Conservation (phyloP, 148 eudicot species). For the Gaultheria prostrata region DNA sequence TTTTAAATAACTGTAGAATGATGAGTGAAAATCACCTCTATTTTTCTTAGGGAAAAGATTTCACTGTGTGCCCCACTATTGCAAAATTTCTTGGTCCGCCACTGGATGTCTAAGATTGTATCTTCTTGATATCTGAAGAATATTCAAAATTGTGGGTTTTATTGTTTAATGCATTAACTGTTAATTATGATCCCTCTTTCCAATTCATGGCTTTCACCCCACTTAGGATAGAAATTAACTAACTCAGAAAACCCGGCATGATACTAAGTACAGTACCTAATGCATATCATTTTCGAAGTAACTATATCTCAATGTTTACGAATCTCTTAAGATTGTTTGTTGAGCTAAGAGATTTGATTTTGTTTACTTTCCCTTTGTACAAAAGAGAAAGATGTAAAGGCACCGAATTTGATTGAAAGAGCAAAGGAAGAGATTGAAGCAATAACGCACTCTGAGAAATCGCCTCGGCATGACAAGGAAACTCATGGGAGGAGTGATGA, state of each 20-base stretch:
- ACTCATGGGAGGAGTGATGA: constrained; percentile 82
- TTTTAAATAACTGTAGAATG: too few relatives aligned
- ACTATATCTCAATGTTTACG: not conserved
- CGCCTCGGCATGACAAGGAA: constrained; percentile 63
- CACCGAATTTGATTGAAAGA: constrained; percentile 39
- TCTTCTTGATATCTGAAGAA: not conserved
- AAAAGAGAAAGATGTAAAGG: constrained; percentile 46
- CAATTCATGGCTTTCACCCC: not conserved
- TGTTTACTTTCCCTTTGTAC: not conserved
- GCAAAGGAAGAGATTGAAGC: constrained; percentile 44
- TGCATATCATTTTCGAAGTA: not conserved
- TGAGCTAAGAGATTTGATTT: not conserved
- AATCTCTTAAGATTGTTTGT: not conserved
- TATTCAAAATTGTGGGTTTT: not conserved
- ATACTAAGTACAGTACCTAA: not conserved
- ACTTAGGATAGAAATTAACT: not conserved
- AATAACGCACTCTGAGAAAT: constrained; percentile 26
- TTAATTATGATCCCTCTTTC: not conserved
- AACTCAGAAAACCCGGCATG: not conserved
- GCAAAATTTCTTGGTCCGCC: too few relatives aligned
- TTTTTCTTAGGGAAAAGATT: too few relatives aligned
- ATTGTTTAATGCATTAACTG: not conserved
- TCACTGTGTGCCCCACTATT: too few relatives aligned
- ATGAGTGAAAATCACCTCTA: too few relatives aligned
- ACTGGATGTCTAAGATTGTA: not conserved